Evolutionary conservation across 2,329 filamentous ascomycete genomes (phyloP).

Genomic region (Teratosphaeria pseudoeucalypti): DNA sequence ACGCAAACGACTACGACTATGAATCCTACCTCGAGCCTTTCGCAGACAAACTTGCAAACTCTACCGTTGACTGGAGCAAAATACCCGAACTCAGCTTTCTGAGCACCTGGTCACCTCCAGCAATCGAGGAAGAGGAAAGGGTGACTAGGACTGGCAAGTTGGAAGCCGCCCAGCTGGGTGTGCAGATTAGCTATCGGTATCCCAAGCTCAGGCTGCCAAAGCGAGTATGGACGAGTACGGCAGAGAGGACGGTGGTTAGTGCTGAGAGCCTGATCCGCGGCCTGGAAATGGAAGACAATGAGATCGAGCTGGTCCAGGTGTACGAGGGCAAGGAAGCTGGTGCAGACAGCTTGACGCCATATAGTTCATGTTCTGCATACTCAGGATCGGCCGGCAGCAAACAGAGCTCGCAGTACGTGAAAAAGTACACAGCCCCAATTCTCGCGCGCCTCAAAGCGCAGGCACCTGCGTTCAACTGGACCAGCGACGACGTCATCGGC

Average conservation of each 20-base stretch:
- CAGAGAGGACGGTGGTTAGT: conserved; percentile 50
- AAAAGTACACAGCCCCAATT: conserved; percentile 51
- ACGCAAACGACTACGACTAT: conserved; percentile 43
- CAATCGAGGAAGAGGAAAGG: conserved; percentile 45
- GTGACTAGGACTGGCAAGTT: conserved; percentile 51
- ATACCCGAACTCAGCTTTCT: conserved; percentile 49
- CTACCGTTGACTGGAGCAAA: conserved; percentile 47
- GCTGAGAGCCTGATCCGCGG: conserved; percentile 50
- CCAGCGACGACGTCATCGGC: conserved; percentile 50
- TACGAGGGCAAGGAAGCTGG: conserved; percentile 48
- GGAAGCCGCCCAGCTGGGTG: conserved; percentile 50
- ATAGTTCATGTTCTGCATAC: conserved; percentile 55
- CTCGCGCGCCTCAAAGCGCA: conserved; percentile 45
- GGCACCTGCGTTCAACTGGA: conserved; percentile 53
- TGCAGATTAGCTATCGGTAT: conserved; percentile 50
- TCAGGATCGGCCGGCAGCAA: conserved; percentile 47
- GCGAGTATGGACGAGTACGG: conserved; percentile 52
- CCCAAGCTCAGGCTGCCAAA: conserved; percentile 42
- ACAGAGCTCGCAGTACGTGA: conserved; percentile 30
- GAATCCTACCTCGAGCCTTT: conserved; percentile 43
- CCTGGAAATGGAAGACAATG: conserved; percentile 41
- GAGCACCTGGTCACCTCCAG: conserved; percentile 44
- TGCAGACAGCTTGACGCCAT: conserved; percentile 53
- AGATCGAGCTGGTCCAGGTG: conserved; percentile 45
- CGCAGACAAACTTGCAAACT: conserved; percentile 48